These are phyloP conservation scores for Lactarius quietus DNA, from an alignment of 768 basidiomycete genomes.

Conservation along the genomic window DNA sequence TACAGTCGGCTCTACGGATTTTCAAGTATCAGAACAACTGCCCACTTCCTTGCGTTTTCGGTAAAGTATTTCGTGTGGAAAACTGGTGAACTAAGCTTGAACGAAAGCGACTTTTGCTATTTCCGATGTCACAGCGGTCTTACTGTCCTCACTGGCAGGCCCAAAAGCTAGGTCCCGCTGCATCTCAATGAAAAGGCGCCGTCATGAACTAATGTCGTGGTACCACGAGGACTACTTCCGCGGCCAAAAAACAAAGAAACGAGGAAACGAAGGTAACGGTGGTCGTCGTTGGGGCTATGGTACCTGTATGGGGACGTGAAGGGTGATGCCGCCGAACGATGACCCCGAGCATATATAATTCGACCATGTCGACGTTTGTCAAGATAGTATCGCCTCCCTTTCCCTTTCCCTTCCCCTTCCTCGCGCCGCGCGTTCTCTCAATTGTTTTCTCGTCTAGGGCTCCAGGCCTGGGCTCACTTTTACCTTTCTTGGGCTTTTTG, in stretches of 20 bases:
- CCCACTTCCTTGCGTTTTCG: too few relatives aligned
- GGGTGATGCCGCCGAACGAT: not conserved
- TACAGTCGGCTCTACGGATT: too few relatives aligned
- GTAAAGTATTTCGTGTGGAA: too few relatives aligned
- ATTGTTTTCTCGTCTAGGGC: not conserved
- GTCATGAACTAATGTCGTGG: not conserved
- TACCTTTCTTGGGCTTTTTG: not conserved
- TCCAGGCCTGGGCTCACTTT: slow-evolving; percentile 9
- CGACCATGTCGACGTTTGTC: not conserved
- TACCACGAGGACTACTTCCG: not conserved
- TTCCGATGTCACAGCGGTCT: too few relatives aligned
- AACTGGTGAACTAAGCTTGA: too few relatives aligned
- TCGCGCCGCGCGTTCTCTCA: not conserved
- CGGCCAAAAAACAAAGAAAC: not conserved
- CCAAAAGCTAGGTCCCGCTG: not conserved
- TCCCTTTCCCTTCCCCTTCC: not conserved
- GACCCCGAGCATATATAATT: not conserved
- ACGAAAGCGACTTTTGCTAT: too few relatives aligned
- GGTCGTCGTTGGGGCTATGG: not conserved
- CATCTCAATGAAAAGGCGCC: not conserved
- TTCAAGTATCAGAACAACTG: too few relatives aligned
- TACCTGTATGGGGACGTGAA: not conserved
- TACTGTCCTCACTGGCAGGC: too few relatives aligned
- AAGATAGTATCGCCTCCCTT: not conserved
- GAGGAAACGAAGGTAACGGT: not conserved